Conservation (phyloP, 2,329 filamentous ascomycete genomes). For the Chalara sp. region DNA sequence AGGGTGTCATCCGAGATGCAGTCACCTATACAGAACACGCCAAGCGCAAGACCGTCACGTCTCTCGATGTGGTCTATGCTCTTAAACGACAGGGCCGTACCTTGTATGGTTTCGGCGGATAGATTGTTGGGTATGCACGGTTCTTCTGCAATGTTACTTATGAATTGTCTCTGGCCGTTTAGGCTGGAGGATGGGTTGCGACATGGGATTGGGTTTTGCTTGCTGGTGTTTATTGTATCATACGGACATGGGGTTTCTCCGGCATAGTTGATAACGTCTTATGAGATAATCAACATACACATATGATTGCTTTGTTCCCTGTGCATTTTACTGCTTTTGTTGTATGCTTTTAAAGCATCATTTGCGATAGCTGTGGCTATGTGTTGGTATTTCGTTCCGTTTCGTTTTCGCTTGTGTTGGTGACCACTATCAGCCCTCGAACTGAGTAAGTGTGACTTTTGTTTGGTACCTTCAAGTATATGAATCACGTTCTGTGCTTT, state of each 20-base stretch:
- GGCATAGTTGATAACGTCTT: neutral
- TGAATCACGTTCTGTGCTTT: no score
- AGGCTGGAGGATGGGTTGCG: constrained; percentile 14
- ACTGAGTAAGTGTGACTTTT: no score
- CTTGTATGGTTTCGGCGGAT: constrained; percentile 65
- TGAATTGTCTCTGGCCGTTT: constrained; percentile 17
- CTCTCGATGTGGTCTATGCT: constrained; percentile 58
- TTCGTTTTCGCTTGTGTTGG: no score
- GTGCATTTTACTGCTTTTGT: no score
- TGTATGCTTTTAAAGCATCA: no score
- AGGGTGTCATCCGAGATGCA: constrained; percentile 68
- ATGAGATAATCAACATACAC: no score
- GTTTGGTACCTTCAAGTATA: no score
- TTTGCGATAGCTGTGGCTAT: no score
- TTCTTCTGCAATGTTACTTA: constrained; percentile 18
- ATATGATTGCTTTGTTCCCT: no score
- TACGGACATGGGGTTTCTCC: constrained; percentile 18
- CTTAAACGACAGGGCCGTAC: constrained; percentile 61
- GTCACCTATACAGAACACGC: constrained; percentile 78
- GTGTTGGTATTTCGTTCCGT: no score
- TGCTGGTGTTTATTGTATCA: constrained; percentile 25
- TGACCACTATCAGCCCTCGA: no score
- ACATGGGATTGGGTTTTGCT: constrained; percentile 20
- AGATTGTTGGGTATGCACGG: constrained; percentile 28
- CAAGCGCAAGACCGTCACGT: constrained; percentile 69